Percentiles rank a stretch among this genome's conserved stretches.
Evolutionary conservation across 148 eudicot species (phyloP).

Genomic region (Agrostemma githago): DNA sequence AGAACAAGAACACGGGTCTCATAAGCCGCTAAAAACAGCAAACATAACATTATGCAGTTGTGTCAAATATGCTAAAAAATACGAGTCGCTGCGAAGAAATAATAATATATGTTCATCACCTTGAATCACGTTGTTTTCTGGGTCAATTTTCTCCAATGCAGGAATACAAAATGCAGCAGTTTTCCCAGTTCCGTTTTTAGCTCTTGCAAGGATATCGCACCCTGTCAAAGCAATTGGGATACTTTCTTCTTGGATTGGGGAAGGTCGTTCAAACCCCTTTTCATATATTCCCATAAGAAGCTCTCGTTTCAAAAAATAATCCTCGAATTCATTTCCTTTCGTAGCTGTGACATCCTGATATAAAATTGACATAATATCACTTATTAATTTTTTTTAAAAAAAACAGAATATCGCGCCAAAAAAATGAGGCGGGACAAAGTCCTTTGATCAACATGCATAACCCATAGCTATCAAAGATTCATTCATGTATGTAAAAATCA

Average conservation of each 20-base stretch:
- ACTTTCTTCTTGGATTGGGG: constrained; percentile 91
- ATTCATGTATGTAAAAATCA: not conserved
- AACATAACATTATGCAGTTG: constrained; percentile 8
- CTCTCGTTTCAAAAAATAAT: constrained; percentile 81
- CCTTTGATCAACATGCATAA: not conserved
- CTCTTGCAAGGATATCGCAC: constrained; percentile 85
- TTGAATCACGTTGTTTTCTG: constrained; percentile 78
- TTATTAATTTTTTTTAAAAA: constrained; percentile 1
- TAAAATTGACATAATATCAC: constrained; percentile 12
- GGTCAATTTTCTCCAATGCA: constrained; percentile 77
- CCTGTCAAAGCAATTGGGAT: constrained; percentile 93
- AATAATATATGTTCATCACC: constrained; percentile 34
- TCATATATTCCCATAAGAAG: constrained; percentile 89
- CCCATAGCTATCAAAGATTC: not conserved
- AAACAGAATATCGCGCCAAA: not conserved
- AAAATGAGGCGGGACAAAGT: not conserved
- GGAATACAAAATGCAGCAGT: constrained; percentile 92
- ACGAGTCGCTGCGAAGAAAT: constrained; percentile 19
- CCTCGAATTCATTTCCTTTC: constrained; percentile 91
- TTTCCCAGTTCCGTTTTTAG: constrained; percentile 89
- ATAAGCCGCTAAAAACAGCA: constrained; percentile 15
- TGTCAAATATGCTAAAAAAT: constrained; percentile 8
- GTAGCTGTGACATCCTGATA: constrained; percentile 85
- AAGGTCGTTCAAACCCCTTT: constrained; percentile 81
- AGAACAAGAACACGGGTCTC: constrained; percentile 12